Evolutionary conservation across 1,139 yeast species (phyloP), one percentile per base, ranked within the genome.

Genomic region (Suhomyces choctaworum): DNA sequence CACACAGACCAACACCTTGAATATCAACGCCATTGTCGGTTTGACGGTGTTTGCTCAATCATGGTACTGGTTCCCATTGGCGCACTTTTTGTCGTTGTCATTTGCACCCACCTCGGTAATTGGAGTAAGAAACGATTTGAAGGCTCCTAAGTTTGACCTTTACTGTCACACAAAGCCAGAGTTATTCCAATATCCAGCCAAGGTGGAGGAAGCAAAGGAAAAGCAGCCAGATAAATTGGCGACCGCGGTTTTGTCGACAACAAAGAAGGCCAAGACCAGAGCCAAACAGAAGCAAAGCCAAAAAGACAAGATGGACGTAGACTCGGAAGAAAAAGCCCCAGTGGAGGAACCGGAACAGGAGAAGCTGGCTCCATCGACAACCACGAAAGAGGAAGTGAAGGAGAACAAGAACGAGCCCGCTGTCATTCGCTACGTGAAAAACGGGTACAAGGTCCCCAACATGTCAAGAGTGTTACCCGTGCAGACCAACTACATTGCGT

Each of bases 41-140:
- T 70, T 94, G 51, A 81, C 95, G 0, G 77, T 92, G 42, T 94
- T 92, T 58, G 71, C 84, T 5, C 99, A 92, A 64, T 86, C 87
- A 56, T 92, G 99, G 99, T 89, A 89, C 65, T 92, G 98, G 98
- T 94, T 83, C 79, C 98, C 99, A 45, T 73, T 90, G 42, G 81
- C 97, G 1, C 97, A 92, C 65, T 94, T 92, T 67, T 69, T 92
- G 52, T 83, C 95, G 13, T 76, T 94, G 50, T 87, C 97, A 20
- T 90, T 90, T 62, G 78, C 95, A 5, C 97, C 98, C 34, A 94
- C 98, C 2, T 80, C 95, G 5, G 76, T 92, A 19, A 81, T 88
- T 51, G 97, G 96, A 46, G 87, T 92, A 8, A 81, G 82, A 44
- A 83, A 78, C 44, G 96, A 90, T 61, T 75, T 92, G 60, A 82